Evolutionary conservation across 2,329 filamentous ascomycete species (phyloP), one percentile per base, ranked within the genome.

Genomic region (Aspergillus quadricinctus): DNA sequence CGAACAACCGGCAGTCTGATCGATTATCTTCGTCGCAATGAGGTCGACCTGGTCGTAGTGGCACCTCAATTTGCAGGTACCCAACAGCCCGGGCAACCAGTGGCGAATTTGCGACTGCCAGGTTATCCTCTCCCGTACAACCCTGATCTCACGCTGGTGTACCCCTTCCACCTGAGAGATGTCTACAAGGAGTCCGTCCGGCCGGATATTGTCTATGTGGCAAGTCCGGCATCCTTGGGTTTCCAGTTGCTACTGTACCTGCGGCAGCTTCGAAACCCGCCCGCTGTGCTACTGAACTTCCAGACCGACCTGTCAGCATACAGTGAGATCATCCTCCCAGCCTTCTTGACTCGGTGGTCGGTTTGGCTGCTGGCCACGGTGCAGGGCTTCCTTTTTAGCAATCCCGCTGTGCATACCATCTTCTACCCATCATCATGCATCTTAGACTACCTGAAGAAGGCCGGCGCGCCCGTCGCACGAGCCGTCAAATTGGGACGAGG

Each of bases 231-330:
- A 1, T 87, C 84, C 4, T 75, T 89, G 2, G 87, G 87, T 3
- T 89, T 89, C 64, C 87, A 89, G 61, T 82, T 89, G 54, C 80
- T 89, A 72, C 76, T 89, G n/a, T 86, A 89, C 67, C 74, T 88
- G 51, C 80, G 84, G 48, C 85, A 88, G 61, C 78, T 88, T 53
- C 69, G 69, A 23, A 75, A 81, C 31, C 76, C 77, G 8, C 83
- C 84, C 45, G 80, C 85, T 1, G 76, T 88, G 1, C 77, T 89
- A 46, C 81, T 86, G 68, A 90, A 89, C 69, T 89, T 88, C 61
- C 87, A 89, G 70, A 90, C 87, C 1, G 87, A 89, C 66, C 75
- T 90, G 9, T 83, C 85, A 0, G 85, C 85, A 1, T 90, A 89
- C 68, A 86, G 84, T 64, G 80, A 82, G 50, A 88, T 89, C 51